These are phyloP conservation scores for Candida verbasci DNA, from an alignment of 805 yeast species.

Conservation along the genomic window DNA sequence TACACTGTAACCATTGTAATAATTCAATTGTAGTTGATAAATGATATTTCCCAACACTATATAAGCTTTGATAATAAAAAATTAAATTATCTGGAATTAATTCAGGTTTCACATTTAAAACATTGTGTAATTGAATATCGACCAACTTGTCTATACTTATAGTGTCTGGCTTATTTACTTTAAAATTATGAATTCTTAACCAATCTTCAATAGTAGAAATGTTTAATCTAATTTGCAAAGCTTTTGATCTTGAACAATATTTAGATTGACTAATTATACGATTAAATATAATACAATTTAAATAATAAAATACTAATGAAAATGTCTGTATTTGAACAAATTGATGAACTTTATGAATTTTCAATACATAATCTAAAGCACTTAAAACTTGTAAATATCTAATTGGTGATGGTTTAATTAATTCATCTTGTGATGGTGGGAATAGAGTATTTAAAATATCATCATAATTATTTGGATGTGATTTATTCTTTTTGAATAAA, in stretches of 20 bases:
- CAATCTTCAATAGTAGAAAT: conserved; percentile 88
- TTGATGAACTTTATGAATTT: conserved; percentile 75
- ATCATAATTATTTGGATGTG: conserved; percentile 53
- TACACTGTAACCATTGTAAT: conserved; percentile 86
- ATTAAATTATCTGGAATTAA: conserved; percentile 48
- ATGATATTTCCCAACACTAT: conserved; percentile 60
- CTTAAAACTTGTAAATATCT: conserved; percentile 82
- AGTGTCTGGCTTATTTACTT: conserved; percentile 29
- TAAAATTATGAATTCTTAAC: conserved; percentile 68
- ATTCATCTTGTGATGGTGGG: conserved; percentile 79
- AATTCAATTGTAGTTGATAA: conserved; percentile 72
- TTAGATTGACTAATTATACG: conserved; percentile 61
- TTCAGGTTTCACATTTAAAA: conserved; percentile 17
- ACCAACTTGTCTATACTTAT: conserved; percentile 25
- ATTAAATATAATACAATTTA: conserved; percentile 71
- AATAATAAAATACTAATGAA: conserved; percentile 73
- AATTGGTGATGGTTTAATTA: conserved; percentile 86
- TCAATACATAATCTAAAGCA: conserved; percentile 81
- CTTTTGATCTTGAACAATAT: conserved; percentile 74
- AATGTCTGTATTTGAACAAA: conserved; percentile 74
- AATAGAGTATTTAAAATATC: conserved; percentile 71
- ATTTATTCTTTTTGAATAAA: conserved; percentile 41
- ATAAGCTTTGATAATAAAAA: conserved; percentile 63
- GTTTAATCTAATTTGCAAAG: conserved; percentile 85
- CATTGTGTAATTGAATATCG: conserved; percentile 16